Base-by-base conservation (phyloP, 371 early-diverging fungal species). In the Gilbertella persicaria region DNA sequence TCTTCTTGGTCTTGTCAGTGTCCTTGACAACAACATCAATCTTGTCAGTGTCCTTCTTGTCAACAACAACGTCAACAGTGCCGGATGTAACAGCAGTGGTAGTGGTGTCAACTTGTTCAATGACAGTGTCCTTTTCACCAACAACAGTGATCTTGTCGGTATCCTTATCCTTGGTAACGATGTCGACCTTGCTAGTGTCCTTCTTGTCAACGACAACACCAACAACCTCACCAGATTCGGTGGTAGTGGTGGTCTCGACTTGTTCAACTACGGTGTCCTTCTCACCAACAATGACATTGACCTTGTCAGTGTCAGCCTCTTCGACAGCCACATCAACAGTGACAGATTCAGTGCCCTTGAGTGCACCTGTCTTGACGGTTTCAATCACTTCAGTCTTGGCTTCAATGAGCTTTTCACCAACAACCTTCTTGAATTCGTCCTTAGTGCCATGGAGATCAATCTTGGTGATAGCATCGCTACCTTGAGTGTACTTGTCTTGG, bases 101-200 rank as follows among this genome's bases (percentile, higher is more conserved):
- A 29, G 39, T 43, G 19, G 49, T 44, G 23, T 33, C 33, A 33
- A 54, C 55, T 26, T 54, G 41, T 3, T 55, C 47, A 29, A 38
- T 45, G 26, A 55, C 42, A 24, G 24, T 19, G 14, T 56, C 48
- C 44, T 56, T 56, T 9, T 43, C 38, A 25, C 37, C 46, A 30
- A 39, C 45, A 30, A 45, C 35, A 14, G 41, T 25, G 4, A n/a
- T 37, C 14, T 16, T 48, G 13, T 48, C 48, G 16, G 4, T 28
- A 28, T 28, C 28, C 28, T 19, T 36, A 28, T 48, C 43, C 21
- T 55, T 43, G 20, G 28, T 14, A 26, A 41, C 20, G 4, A 46
- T 17, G 19, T 42, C 35, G 21, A 36, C 17, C 5, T 30, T 30
- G 23, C 30, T 28, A 13, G 36, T 35, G 20, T 28, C 43, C 13